Evolutionary conservation across 2,329 filamentous ascomycete genomes (phyloP).

Genomic region (Malbranchea zuffiana): DNA sequence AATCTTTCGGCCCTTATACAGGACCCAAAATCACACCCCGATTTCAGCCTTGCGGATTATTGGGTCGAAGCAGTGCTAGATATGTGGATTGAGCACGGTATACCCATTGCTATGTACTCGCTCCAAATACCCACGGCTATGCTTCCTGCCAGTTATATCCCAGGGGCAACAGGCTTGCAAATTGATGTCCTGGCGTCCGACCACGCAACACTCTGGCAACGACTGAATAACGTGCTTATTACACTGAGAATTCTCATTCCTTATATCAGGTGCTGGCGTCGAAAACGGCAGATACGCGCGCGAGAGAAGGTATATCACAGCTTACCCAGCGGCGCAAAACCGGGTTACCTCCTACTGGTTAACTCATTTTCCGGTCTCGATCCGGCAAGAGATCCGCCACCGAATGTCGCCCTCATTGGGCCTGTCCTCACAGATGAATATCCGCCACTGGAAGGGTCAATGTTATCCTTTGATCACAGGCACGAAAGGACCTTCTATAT

Average conservation of each 20-base stretch:
- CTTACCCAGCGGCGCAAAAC: conserved; percentile 25
- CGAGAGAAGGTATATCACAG: conserved; percentile 24
- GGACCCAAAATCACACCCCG: conserved; percentile 21
- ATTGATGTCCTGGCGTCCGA: conserved; percentile 31
- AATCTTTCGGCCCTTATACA: conserved; percentile 19
- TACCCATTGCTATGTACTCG: conserved; percentile 33
- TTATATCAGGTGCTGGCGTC: conserved; percentile 23
- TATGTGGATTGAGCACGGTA: conserved; percentile 28
- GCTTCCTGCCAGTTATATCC: conserved; percentile 32
- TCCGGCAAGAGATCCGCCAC: conserved; percentile 34
- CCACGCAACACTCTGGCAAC: conserved; percentile 29
- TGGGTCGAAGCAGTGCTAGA: conserved; percentile 36
- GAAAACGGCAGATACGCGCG: conserved; percentile 27
- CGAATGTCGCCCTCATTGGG: conserved; percentile 30
- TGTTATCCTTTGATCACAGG: conserved; percentile 22
- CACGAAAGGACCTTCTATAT: conserved; percentile 31
- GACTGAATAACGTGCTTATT: conserved; percentile 30
- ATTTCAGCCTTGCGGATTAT: conserved; percentile 37
- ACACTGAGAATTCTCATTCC: conserved; percentile 23
- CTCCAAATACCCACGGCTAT: conserved; percentile 35
- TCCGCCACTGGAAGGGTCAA: conserved; percentile 20
- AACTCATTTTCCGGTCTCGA: conserved; percentile 39
- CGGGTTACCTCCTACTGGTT: conserved; percentile 34
- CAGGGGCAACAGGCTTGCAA: conserved; percentile 35
- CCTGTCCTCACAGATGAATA: conserved; percentile 32